Conservation (phyloP, 2,329 filamentous ascomycete genomes). For the Pestalotiopsis sp. region DNA sequence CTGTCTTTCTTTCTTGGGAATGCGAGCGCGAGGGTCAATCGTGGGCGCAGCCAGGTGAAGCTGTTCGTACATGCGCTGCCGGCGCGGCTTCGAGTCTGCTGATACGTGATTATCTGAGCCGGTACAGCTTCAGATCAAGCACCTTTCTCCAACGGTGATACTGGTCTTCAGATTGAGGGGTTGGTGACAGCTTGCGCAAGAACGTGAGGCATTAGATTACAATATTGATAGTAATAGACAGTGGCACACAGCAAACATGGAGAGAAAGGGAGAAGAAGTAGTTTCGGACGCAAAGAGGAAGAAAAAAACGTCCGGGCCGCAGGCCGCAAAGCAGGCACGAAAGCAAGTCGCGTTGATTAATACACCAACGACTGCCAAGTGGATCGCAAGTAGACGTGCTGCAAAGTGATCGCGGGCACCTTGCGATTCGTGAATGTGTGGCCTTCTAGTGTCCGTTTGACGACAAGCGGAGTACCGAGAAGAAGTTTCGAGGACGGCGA, state of each 20-base stretch:
- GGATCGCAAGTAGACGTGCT: neutral
- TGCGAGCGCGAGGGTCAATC: neutral
- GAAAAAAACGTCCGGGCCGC: neutral
- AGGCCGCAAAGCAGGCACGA: neutral
- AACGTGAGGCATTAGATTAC: constrained; percentile 3
- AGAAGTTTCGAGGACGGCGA: neutral
- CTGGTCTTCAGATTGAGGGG: neutral
- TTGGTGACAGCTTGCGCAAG: neutral
- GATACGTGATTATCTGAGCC: neutral
- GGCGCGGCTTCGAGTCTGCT: neutral
- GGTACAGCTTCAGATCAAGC: neutral
- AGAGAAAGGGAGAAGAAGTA: neutral
- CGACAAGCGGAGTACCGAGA: neutral
- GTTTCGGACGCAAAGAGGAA: neutral
- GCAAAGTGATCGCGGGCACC: neutral
- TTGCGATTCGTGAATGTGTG: neutral
- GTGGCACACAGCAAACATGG: neutral
- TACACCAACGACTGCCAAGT: neutral
- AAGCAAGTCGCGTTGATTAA: neutral
- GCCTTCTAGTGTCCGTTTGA: neutral
- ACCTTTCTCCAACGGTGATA: neutral
- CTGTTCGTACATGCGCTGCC: neutral
- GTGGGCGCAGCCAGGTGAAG: neutral
- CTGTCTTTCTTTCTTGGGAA: neutral
- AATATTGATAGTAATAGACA: neutral